Base-by-base conservation (phyloP, 139 green algal species). In the Chlamydomonas urium region DNA sequence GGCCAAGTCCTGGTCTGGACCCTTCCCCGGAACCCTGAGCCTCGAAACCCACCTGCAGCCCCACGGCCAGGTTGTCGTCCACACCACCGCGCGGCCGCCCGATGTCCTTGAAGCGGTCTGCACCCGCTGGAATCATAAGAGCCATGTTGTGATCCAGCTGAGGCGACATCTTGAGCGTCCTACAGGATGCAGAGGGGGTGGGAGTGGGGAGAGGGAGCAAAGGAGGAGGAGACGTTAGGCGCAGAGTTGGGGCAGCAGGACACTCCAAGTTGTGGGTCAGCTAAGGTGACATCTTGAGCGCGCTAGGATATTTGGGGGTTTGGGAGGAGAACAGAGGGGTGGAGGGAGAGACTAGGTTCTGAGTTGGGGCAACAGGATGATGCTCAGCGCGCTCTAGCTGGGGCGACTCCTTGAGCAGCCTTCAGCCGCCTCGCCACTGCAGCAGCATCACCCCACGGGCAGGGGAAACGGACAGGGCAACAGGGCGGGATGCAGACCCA, bases 31-130 rank as follows among this genome's bases (percentile, higher is more conserved):
- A n/a, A n/a, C n/a, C n/a, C n/a, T n/a, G n/a, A n/a, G n/a, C n/a
- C n/a, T n/a, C n/a, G n/a, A n/a, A 8, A 50, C 42, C 26, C 26
- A 63, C 53, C 53, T 14, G 10, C 33, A 79, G 21, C 1, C 74
- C 79, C 14, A 28, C 38, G 8, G 47, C 34, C 21, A 81, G 59
- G 59, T 76, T 84, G 47, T 66, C 59, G 26, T 80, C 79, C 17
- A 38, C 76, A 23, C 33, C 78, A 2, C 75, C 78, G 23, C 73
- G 61, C 1, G 82, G 85, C 37, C 73, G 48, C 10, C 85, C 85
- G 2, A 90, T 87, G 71, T 79, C 70, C 10, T 38, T 58, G 24
- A 88, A 80, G 23, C 74, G 75, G 74, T 91, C 86, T 1, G 37
- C 37, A 0, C 84, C 82, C 1, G 75, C 75, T 0, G 77, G 80